Evolutionary conservation across 352 stramenopile genomes (phyloP).

Genomic region (Thalassiosira mediterranea): DNA sequence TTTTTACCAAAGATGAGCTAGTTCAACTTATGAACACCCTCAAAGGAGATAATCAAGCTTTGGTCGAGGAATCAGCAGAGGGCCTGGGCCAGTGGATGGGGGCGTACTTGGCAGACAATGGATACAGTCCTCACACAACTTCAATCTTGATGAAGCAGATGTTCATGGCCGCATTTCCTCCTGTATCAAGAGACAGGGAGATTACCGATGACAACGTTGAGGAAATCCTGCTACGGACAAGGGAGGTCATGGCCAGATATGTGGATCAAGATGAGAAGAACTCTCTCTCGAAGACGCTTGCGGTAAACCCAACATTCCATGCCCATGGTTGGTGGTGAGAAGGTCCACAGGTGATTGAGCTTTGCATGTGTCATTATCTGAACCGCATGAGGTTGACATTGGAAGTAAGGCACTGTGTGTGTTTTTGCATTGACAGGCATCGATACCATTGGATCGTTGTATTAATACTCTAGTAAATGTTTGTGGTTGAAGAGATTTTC

Average conservation of each 20-base stretch:
- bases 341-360: no score
- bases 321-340: no score
- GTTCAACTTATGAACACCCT: conserved; percentile 39
- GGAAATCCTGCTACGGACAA: background rate
- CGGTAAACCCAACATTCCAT: background rate
- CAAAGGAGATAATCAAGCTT: conserved; percentile 10
- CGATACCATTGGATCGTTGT: no score
- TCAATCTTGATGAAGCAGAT: conserved; percentile 54
- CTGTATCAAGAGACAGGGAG: conserved; percentile 33
- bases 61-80: conserved; percentile 5
- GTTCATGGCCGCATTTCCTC: conserved; percentile 46
- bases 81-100: conserved; percentile 53
- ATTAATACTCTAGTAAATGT: no score
- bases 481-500: no score
- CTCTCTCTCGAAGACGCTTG: background rate
- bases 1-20: conserved; percentile 24
- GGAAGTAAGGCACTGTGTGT: no score
- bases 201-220: conserved; percentile 46
- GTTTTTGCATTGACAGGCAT: no score
- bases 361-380: no score
- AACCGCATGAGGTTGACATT: no score
- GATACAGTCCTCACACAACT: conserved; percentile 42
- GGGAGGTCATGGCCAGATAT: conserved; percentile 7
- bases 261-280: conserved; percentile 2
- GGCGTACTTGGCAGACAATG: conserved; percentile 51